Evolutionary conservation across 345 rosid genomes (phyloP).

Genomic region (Noccaea caerulescens): DNA sequence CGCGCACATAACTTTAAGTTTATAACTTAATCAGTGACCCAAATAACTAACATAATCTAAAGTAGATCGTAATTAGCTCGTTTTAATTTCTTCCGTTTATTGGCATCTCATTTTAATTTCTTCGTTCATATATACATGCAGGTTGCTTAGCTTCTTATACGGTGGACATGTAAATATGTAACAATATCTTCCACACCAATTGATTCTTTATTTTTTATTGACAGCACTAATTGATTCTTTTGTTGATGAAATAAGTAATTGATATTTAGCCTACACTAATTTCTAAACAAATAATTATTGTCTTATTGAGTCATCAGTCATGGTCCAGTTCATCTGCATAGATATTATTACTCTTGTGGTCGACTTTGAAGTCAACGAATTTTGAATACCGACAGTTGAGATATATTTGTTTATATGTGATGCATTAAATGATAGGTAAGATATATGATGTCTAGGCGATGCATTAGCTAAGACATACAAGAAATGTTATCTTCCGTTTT

Average conservation of each 20-base stretch:
- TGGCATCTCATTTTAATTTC: background rate
- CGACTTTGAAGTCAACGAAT: conserved; percentile 33
- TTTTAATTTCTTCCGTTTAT: background rate
- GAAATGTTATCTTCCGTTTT: background rate
- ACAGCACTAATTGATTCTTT: background rate
- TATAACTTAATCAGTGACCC: background rate
- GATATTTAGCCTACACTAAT: background rate
- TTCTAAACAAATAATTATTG: background rate
- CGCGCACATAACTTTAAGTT: no score
- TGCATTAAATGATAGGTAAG: conserved; percentile 28
- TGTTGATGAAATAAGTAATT: background rate
- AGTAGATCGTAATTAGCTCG: background rate
- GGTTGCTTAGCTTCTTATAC: background rate
- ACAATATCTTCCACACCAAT: background rate
- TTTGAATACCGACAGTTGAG: conserved; percentile 20
- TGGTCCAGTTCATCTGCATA: conserved; percentile 26
- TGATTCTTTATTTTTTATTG: background rate
- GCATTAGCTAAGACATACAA: background rate
- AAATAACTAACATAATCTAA: background rate
- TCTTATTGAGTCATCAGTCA: conserved; percentile 22
- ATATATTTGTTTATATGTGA: conserved; percentile 9
- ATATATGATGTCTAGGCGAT: conserved; percentile 18
- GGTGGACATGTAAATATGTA: background rate
- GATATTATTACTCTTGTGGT: conserved; percentile 10
- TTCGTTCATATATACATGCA: background rate